phyloP scores from a whole-genome alignment of 2,329 filamentous ascomycete genomes.

The Exophiala oligosperma region DNA sequence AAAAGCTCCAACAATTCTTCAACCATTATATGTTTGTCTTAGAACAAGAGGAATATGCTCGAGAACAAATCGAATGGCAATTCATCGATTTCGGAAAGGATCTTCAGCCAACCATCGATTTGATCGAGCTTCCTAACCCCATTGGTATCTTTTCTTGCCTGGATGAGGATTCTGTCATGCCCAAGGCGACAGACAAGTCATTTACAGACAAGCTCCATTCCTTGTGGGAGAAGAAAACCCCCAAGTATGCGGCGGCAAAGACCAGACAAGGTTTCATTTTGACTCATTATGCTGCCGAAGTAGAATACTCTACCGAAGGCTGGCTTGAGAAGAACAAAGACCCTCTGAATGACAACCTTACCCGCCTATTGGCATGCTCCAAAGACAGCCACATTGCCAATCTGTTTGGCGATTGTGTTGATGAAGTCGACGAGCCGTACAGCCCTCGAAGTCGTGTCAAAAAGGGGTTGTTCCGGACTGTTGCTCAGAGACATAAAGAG shows the following conservation, averaged over 20 bases:
- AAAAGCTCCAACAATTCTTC: slow-evolving; percentile 99
- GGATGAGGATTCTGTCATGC: slow-evolving; percentile 98
- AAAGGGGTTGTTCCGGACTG: slow-evolving; percentile 94
- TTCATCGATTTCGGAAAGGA: slow-evolving; percentile 99
- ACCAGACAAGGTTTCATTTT: slow-evolving; percentile 91
- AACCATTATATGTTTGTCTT: slow-evolving; percentile 99
- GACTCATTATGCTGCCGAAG: slow-evolving; percentile 95
- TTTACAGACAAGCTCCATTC: slow-evolving; percentile 98
- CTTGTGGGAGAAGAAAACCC: slow-evolving; percentile 93
- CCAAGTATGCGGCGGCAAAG: slow-evolving; percentile 86
- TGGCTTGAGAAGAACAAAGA: slow-evolving; percentile 99
- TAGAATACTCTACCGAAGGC: slow-evolving; percentile 91
- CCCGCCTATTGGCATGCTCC: slow-evolving; percentile 79
- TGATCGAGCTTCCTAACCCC: slow-evolving; percentile 93
- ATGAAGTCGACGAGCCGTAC: slow-evolving; percentile 71
- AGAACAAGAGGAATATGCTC: slow-evolving; percentile 95
- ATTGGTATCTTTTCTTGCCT: slow-evolving; percentile 99
- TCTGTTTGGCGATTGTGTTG: slow-evolving; percentile 85
- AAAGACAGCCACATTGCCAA: slow-evolving; percentile 78
- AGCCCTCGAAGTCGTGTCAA: slow-evolving; percentile 80
- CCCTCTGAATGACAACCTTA: slow-evolving; percentile 95
- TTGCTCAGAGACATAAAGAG: slow-evolving; percentile 95
- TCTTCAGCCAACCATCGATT: slow-evolving; percentile 92
- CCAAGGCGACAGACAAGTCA: slow-evolving; percentile 93
- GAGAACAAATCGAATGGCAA: slow-evolving; percentile 98